phyloP scores from a whole-genome alignment of 441 rosid species.

The Populus hybrid region DNA sequence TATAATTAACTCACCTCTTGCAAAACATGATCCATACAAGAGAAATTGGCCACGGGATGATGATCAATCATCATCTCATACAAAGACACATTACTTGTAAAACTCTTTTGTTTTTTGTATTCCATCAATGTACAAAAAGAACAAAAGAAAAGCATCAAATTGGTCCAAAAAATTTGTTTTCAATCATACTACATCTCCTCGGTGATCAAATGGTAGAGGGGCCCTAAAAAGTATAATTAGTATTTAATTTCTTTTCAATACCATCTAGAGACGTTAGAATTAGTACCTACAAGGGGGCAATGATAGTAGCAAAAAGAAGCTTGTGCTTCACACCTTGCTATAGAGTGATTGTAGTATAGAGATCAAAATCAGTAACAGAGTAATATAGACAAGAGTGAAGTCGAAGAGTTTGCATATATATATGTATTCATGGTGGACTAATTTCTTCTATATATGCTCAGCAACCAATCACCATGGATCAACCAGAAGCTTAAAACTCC shows the following conservation, averaged over 20 bases:
- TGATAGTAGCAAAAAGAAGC: no score
- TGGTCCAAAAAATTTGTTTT: conserved; percentile 15
- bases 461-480: conserved; percentile 12
- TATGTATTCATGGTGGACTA: not conserved
- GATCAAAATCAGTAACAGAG: not conserved
- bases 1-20: not conserved
- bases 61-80: conserved; percentile 44
- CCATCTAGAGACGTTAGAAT: conserved; percentile 22
- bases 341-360: not conserved
- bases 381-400: conserved; percentile 32
- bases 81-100: conserved; percentile 23
- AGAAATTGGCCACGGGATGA: conserved; percentile 26
- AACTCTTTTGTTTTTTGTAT: not conserved
- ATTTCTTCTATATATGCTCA: conserved; percentile 2
- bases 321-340: no score
- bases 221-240: conserved; percentile 20
- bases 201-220: conserved; percentile 11
- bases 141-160: conserved; percentile 13
- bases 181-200: conserved; percentile 19
- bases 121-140: conserved; percentile 16
- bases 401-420: conserved; percentile 28
- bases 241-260: conserved; percentile 17
- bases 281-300: conserved; percentile 8
- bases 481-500: not conserved
- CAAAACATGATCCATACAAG: conserved; percentile 11